phyloP scores from a whole-genome alignment of 164 flowering plant species.

The Stephania japonica region DNA sequence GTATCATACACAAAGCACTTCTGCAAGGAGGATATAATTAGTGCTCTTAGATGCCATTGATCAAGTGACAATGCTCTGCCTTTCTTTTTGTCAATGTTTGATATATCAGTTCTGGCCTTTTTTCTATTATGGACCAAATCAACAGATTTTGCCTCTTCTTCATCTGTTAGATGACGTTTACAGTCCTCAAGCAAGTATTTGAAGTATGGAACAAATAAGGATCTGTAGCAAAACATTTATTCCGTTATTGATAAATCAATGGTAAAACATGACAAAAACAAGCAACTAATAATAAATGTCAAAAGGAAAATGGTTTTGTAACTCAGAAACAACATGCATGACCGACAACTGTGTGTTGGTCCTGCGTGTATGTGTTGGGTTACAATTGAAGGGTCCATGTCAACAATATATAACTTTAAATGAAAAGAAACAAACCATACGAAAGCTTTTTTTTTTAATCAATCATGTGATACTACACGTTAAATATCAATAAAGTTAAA shows the following conservation, averaged over 20 bases:
- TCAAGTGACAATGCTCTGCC: constrained; percentile 25
- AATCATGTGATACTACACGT: background rate
- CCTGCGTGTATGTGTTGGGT: too few species aligned
- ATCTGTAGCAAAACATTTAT: constrained; percentile 37
- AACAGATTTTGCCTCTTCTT: constrained; percentile 24
- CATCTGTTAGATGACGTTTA: constrained; percentile 41
- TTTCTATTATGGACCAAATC: constrained; percentile 49
- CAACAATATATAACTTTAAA: too few species aligned
- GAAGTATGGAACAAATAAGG: constrained; percentile 91
- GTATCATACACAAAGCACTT: constrained; percentile 85
- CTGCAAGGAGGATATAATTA: constrained; percentile 66
- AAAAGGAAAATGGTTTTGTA: too few species aligned
- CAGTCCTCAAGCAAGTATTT: constrained; percentile 66
- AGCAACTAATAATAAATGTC: too few species aligned
- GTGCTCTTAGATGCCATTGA: constrained; percentile 74
- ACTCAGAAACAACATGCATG: too few species aligned
- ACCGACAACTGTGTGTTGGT: too few species aligned
- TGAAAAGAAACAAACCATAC: background rate
- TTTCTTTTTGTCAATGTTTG: constrained; percentile 14
- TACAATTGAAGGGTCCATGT: too few species aligned
- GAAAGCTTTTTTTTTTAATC: background rate
- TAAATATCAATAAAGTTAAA: background rate
- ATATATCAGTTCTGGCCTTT: constrained; percentile 54
- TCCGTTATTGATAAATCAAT: background rate
- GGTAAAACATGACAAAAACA: background rate